A percentile compares a stretch with the other conserved stretches of the same genome.
phyloP scores from a whole-genome alignment of 208 protist species.

The Leishmania major region DNA sequence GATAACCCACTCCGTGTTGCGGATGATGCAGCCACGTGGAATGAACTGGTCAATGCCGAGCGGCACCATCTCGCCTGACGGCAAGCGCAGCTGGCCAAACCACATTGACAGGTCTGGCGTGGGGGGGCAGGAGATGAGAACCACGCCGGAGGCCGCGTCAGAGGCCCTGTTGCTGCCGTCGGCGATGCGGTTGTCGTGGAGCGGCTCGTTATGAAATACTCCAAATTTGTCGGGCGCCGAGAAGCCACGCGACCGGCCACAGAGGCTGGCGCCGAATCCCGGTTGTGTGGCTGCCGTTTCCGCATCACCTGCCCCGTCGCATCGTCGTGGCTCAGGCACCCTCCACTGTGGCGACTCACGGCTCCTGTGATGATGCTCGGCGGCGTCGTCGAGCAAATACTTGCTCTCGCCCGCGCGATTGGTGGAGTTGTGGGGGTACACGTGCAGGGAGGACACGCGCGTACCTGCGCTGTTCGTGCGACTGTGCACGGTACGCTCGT shows the following conservation, averaged over 20 bases:
- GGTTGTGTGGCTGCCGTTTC: not conserved
- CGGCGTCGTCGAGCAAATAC: not conserved
- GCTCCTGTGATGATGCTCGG: slow-evolving; percentile 1
- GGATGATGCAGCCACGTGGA: slow-evolving; percentile 81
- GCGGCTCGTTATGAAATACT: not conserved
- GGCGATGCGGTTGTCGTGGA: not conserved
- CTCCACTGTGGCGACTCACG: not conserved
- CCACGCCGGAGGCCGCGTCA: slow-evolving; percentile 32
- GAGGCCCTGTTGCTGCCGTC: not conserved
- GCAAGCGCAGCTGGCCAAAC: slow-evolving; percentile 70
- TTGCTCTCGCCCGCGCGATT: slow-evolving; percentile 1
- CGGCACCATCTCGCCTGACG: slow-evolving; percentile 48
- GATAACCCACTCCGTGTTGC: slow-evolving; percentile 92
- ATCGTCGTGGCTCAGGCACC: not conserved
- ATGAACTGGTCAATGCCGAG: slow-evolving; percentile 88
- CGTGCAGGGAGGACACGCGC: not conserved
- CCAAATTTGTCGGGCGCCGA: not conserved
- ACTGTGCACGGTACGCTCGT: slow-evolving; percentile 38
- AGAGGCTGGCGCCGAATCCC: not conserved
- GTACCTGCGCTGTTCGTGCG: not conserved
- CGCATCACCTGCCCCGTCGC: not conserved
- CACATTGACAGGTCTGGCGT: slow-evolving; percentile 66
- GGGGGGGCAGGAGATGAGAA: slow-evolving; percentile 55
- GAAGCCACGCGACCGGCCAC: not conserved
- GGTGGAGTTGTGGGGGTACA: not conserved